A percentile compares a stretch with the other conserved stretches of the same genome.
Evolutionary conservation across 2,329 filamentous ascomycete genomes (phyloP).

Genomic region (Colletotrichum phormii): DNA sequence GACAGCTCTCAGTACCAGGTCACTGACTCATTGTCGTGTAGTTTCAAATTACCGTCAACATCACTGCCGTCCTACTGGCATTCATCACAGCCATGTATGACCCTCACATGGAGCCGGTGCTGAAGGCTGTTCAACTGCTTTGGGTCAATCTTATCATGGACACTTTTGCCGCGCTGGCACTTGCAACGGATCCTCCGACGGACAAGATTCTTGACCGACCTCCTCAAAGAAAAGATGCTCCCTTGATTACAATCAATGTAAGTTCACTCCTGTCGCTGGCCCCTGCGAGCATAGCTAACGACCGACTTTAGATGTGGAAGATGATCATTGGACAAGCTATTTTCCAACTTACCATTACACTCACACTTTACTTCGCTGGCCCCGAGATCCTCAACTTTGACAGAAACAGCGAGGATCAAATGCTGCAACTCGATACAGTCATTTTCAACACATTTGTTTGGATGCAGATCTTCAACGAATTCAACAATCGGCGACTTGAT

Average conservation of each 20-base stretch:
- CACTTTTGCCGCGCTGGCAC: slow-evolving; percentile 66
- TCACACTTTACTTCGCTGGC: slow-evolving; percentile 43
- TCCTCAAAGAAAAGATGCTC: slow-evolving; percentile 51
- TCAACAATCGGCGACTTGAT: slow-evolving; percentile 73
- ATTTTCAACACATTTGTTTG: slow-evolving; percentile 90
- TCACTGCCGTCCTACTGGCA: slow-evolving; percentile 69
- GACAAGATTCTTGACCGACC: slow-evolving; percentile 54
- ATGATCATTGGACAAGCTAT: slow-evolving; percentile 73
- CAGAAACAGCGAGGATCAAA: slow-evolving; percentile 12
- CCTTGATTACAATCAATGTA: slow-evolving; percentile 42
- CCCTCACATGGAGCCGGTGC: slow-evolving; percentile 60
- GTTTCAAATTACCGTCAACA: slow-evolving; percentile 72
- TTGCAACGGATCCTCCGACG: slow-evolving; percentile 49
- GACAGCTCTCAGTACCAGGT: not conserved
- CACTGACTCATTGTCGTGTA: slow-evolving; percentile 35
- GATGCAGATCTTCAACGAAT: slow-evolving; percentile 82
- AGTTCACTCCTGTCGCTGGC: not conserved
- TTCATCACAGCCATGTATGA: slow-evolving; percentile 69
- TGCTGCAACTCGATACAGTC: slow-evolving; percentile 68
- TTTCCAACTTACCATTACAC: slow-evolving; percentile 68
- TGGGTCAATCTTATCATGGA: slow-evolving; percentile 76
- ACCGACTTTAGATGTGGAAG: slow-evolving; percentile 61
- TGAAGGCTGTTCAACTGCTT: slow-evolving; percentile 69
- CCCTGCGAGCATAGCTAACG: not conserved
- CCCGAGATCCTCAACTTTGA: slow-evolving; percentile 17